phyloP scores from a whole-genome alignment of 1,139 yeast genomes.

The Magnusiomyces fungicola region DNA sequence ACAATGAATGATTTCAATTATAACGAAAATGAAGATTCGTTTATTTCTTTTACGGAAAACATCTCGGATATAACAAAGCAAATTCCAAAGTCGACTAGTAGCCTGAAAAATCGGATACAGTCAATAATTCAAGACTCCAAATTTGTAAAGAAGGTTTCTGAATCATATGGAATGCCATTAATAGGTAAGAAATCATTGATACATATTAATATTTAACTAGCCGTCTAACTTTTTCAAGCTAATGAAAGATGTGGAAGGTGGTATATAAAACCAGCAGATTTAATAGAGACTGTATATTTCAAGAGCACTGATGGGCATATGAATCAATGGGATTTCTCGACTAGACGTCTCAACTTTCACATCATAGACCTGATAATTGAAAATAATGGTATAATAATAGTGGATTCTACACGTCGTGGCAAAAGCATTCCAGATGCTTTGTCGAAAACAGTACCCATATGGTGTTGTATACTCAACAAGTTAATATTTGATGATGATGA shows the following conservation, averaged over 20 bases:
- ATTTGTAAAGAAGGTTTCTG: constrained; percentile 35
- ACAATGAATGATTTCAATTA: too few relatives aligned
- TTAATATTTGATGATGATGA: constrained; percentile 37
- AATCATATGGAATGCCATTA: constrained; percentile 31
- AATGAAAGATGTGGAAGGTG: constrained; percentile 86
- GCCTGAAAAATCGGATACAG: constrained; percentile 56
- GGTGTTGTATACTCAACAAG: constrained; percentile 76
- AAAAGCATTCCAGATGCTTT: constrained; percentile 80
- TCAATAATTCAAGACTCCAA: constrained; percentile 58
- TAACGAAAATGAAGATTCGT: not conserved
- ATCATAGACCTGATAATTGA: constrained; percentile 43
- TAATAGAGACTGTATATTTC: constrained; percentile 54
- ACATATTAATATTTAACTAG: not conserved
- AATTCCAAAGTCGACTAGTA: constrained; percentile 46
- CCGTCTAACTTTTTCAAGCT: constrained; percentile 43
- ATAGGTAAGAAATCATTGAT: constrained; percentile 28
- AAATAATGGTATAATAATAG: constrained; percentile 45
- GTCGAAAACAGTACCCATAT: constrained; percentile 79
- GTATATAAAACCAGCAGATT: constrained; percentile 51
- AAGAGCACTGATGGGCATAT: constrained; percentile 90
- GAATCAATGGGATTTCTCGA: constrained; percentile 69
- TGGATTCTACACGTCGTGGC: constrained; percentile 82
- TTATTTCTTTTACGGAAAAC: not conserved
- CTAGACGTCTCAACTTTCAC: constrained; percentile 67
- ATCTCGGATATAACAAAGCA: constrained; percentile 22